These are phyloP conservation scores for Camellia granthamiana DNA, from an alignment of 148 eudicot species.

Conservation along the genomic window DNA sequence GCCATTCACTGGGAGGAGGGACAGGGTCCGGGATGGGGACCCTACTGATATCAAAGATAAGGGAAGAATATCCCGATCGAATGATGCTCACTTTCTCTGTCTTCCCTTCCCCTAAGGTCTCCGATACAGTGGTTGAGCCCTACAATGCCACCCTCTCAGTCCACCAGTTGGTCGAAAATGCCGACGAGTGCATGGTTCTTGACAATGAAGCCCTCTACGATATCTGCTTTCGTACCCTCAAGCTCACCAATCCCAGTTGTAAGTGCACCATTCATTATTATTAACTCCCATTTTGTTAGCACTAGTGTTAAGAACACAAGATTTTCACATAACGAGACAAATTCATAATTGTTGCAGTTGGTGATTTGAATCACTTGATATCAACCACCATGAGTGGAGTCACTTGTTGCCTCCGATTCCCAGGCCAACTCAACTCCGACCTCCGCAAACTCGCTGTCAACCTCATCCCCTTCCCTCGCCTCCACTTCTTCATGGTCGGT, in stretches of 20 bases:
- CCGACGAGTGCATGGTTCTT: conserved; percentile 46
- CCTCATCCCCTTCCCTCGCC: conserved; percentile 77
- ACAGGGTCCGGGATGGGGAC: conserved; percentile 76
- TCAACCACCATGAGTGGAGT: conserved; percentile 79
- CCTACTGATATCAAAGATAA: conserved; percentile 41
- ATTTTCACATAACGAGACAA: too few relatives aligned
- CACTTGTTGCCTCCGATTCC: conserved; percentile 74
- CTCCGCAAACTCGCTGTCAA: conserved; percentile 71
- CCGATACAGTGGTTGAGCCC: conserved; percentile 67
- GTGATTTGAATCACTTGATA: conserved; percentile 70
- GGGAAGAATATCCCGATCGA: conserved; percentile 44
- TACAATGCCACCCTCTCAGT: conserved; percentile 73
- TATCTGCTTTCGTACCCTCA: conserved; percentile 68
- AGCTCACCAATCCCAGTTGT: conserved; percentile 64
- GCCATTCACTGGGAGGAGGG: conserved; percentile 74
- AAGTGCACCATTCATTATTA: conserved; percentile 11
- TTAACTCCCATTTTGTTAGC: too few relatives aligned
- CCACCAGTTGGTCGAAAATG: conserved; percentile 42
- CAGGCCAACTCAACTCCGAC: conserved; percentile 75
- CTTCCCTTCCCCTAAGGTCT: conserved; percentile 65
- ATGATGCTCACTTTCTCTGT: conserved; percentile 48
- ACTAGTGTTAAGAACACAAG: too few relatives aligned
- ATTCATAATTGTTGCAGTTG: conserved; percentile 33
- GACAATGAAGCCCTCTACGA: conserved; percentile 54
- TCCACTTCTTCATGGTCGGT: conserved; percentile 83